phyloP scores from a whole-genome alignment of 257 asterid species.

The Solanum appendiculatum region DNA sequence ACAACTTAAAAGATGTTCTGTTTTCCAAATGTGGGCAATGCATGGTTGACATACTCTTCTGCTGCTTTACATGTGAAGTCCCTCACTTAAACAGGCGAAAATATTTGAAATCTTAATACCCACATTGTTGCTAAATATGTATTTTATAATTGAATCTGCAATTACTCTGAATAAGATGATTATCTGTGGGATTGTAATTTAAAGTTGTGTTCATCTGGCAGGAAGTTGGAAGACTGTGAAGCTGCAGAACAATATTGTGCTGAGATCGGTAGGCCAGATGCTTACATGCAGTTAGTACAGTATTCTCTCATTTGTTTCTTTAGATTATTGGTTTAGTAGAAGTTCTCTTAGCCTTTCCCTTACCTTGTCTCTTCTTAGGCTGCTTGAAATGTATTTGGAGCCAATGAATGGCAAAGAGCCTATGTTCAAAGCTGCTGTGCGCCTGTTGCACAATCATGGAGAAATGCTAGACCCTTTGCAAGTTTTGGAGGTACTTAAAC shows the following conservation, averaged over 20 bases:
- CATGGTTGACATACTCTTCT: background rate
- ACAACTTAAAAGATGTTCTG: background rate
- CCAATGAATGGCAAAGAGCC: conserved; percentile 89
- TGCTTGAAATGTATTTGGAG: conserved; percentile 91
- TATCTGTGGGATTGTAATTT: background rate
- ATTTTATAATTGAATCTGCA: background rate
- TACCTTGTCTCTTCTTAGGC: conserved; percentile 29
- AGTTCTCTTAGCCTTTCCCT: background rate
- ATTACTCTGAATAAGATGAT: background rate
- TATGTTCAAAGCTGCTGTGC: conserved; percentile 89
- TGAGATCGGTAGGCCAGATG: conserved; percentile 99
- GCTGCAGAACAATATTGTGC: conserved; percentile 95
- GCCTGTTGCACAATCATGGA: conserved; percentile 89
- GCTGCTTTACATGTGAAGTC: background rate
- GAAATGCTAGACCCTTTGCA: conserved; percentile 83
- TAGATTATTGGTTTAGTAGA: conserved; percentile 1
- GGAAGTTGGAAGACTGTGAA: conserved; percentile 92
- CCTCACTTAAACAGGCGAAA: background rate
- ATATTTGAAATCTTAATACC: background rate
- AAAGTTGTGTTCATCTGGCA: conserved; percentile 11
- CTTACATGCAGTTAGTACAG: conserved; percentile 75
- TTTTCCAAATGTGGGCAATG: background rate
- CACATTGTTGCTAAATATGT: background rate
- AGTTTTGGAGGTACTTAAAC: conserved; percentile 63
- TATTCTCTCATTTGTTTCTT: conserved; percentile 14